These are phyloP conservation scores for Pyrus communis DNA, from an alignment of 306 rosid genomes.

Conservation along the genomic window DNA sequence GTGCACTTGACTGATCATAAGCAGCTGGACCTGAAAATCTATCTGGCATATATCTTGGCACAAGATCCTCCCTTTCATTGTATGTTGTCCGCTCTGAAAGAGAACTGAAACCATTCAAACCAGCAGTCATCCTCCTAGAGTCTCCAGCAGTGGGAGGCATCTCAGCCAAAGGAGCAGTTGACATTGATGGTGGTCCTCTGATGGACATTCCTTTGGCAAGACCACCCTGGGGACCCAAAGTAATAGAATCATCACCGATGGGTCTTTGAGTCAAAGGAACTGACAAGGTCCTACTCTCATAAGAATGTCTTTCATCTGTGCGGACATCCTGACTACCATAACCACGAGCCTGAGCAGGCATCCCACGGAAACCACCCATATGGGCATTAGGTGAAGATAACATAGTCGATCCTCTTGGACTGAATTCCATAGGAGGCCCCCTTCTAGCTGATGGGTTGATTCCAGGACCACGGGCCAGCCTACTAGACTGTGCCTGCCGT, in stretches of 20 bases:
- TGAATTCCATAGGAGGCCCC: conserved; percentile 48
- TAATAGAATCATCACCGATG: conserved; percentile 56
- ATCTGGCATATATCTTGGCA: conserved; percentile 34
- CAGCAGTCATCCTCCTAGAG: conserved; percentile 42
- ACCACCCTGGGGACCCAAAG: conserved; percentile 93
- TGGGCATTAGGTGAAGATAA: conserved; percentile 55
- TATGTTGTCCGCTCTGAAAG: conserved; percentile 34
- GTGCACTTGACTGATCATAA: conserved; percentile 45
- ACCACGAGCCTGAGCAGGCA: conserved; percentile 57
- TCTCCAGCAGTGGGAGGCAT: conserved; percentile 30
- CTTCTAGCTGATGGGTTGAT: conserved; percentile 58
- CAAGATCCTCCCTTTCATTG: conserved; percentile 44
- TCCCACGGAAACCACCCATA: conserved; percentile 58
- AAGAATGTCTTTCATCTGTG: conserved; percentile 53
- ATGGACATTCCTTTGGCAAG: conserved; percentile 91
- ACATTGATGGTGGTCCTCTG: conserved; percentile 60
- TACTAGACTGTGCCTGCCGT: conserved; percentile 73
- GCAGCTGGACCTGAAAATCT: conserved; percentile 47
- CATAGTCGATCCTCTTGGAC: conserved; percentile 56
- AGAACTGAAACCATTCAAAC: conserved; percentile 54
- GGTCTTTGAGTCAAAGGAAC: conserved; percentile 58
- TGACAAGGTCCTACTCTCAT: conserved; percentile 60
- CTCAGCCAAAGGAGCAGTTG: conserved; percentile 40
- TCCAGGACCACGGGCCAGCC: conserved; percentile 69
- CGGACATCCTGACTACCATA: conserved; percentile 69